Evolutionary conservation across 2,329 filamentous ascomycete species (phyloP), one percentile per base, ranked within the genome.

Genomic region (Trichophyton verrucosum): DNA sequence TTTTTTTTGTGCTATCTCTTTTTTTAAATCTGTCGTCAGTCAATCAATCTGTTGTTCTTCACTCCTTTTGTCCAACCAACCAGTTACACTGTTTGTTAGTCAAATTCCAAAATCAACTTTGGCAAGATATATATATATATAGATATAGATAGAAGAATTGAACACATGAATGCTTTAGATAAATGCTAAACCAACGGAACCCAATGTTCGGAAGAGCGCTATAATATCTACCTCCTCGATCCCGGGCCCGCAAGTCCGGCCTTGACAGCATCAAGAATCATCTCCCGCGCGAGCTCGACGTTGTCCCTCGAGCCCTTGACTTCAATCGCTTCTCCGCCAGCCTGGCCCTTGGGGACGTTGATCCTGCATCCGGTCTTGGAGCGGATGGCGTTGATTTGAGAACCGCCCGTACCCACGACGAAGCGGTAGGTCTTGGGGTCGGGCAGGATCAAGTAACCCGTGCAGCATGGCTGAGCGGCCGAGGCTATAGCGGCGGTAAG

Each of bases 321-420:
- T 77, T 96, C 90, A 71, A 99, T 96, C 3, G 92, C 89, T 74
- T 96, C 91, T 22, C 80, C 81, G 66, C 78, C 76, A 42, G 78
- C 78, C 74, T 95, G 88, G 69, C 89, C 86, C 66, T 89, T 86
- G 22, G 94, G 94, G 46, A 99, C 92, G 65, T 91, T 91, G 72
- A 99, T 95, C 76, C 88, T 91, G 76, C 91, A 96, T 60, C 88
- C 89, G 58, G 91, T 96, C 78, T 94, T 85, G 77, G 89, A 90
- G 67, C 94, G 86, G 72, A 99, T 96, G 47, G 84, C 79, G 76
- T 96, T 96, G 73, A 99, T 95, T 75, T 92, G 92, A 73, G 84
- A 88, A 62, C 94, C 94, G 62, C 87, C 88, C 65, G 87, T 86
- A 3, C 94, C 94, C 67, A 99, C 91, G 57, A 99, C 89, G 65